Evolutionary conservation across 2,329 filamentous ascomycete species (phyloP).

Genomic region (Exophiala xenobiotica): DNA sequence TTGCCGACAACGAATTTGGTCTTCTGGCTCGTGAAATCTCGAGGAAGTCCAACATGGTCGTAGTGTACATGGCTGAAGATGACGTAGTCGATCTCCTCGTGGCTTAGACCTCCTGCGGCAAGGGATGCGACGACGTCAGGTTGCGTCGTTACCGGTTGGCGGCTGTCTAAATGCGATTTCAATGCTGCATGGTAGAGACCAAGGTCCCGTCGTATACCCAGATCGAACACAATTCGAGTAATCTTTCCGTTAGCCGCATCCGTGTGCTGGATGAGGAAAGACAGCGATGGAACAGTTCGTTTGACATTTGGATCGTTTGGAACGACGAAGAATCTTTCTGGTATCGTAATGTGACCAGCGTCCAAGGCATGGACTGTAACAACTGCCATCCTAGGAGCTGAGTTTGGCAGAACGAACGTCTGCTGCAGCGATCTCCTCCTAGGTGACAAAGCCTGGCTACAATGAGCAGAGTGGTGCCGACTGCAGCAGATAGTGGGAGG

Average conservation of each 20-base stretch:
- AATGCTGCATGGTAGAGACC: conserved; percentile 29
- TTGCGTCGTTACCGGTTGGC: conserved; percentile 30
- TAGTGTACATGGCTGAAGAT: conserved; percentile 43
- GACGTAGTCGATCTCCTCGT: conserved; percentile 43
- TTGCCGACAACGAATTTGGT: conserved; percentile 43
- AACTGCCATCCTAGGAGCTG: conserved; percentile 19
- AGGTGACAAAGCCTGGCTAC: too few relatives aligned
- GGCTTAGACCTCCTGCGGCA: conserved; percentile 36
- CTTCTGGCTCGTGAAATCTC: conserved; percentile 24
- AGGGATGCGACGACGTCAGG: conserved; percentile 37
- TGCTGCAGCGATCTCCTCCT: neutral
- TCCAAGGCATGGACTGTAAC: conserved; percentile 42
- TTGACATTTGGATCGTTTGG: conserved; percentile 29
- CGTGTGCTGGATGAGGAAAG: conserved; percentile 35
- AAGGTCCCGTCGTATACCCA: conserved; percentile 35
- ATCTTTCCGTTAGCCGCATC: conserved; percentile 13
- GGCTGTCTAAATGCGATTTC: conserved; percentile 30
- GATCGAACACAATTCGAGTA: conserved; percentile 33
- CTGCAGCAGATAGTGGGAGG: too few relatives aligned
- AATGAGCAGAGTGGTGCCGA: too few relatives aligned
- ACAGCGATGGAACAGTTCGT: conserved; percentile 34
- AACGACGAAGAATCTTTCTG: conserved; percentile 33
- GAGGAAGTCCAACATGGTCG: conserved; percentile 39
- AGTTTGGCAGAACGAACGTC: neutral
- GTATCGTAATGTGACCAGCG: conserved; percentile 32